Evolutionary conservation across 2,329 filamentous ascomycete genomes (phyloP).

Genomic region (Talaromyces sp.): DNA sequence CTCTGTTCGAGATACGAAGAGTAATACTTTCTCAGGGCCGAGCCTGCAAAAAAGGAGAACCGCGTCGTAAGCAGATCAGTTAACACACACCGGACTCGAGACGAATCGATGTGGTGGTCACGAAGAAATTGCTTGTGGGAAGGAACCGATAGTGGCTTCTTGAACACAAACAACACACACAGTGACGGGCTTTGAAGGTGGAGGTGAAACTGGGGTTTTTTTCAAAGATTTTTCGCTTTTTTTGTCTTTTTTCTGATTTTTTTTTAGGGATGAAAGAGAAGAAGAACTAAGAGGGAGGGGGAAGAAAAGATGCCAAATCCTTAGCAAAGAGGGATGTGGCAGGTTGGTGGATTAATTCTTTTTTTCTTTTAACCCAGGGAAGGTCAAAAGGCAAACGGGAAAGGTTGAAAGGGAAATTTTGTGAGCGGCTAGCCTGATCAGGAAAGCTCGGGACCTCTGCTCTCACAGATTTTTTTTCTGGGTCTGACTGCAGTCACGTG

Average conservation of each 20-base stretch:
- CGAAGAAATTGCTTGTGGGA: slow-evolving; percentile 22
- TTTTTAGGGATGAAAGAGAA: slow-evolving; percentile 32
- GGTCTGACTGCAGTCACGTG: slow-evolving; percentile 10
- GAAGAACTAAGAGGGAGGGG: slow-evolving; percentile 26
- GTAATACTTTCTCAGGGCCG: background rate
- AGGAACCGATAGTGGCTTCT: slow-evolving; percentile 22
- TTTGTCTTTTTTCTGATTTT: slow-evolving; percentile 38
- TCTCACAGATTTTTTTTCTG: slow-evolving; percentile 15
- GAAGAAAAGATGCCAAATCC: slow-evolving; percentile 24
- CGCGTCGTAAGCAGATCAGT: slow-evolving; percentile 11
- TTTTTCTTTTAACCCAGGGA: slow-evolving; percentile 32
- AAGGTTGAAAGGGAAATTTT: slow-evolving; percentile 31
- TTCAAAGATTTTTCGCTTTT: slow-evolving; percentile 39
- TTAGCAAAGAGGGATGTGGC: slow-evolving; percentile 24
- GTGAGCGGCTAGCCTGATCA: slow-evolving; percentile 19
- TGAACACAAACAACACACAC: slow-evolving; percentile 33
- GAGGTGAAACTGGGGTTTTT: slow-evolving; percentile 25
- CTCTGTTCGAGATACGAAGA: slow-evolving; percentile 4
- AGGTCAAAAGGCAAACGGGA: background rate
- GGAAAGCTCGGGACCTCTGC: slow-evolving; percentile 10
- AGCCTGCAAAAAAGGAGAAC: slow-evolving; percentile 7
- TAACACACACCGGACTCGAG: slow-evolving; percentile 7
- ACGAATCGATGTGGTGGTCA: slow-evolving; percentile 21
- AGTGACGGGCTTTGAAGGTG: slow-evolving; percentile 24
- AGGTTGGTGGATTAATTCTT: slow-evolving; percentile 23